phyloP scores from a whole-genome alignment of 371 early-diverging fungal genomes.

The Rhizomucor miehei region DNA sequence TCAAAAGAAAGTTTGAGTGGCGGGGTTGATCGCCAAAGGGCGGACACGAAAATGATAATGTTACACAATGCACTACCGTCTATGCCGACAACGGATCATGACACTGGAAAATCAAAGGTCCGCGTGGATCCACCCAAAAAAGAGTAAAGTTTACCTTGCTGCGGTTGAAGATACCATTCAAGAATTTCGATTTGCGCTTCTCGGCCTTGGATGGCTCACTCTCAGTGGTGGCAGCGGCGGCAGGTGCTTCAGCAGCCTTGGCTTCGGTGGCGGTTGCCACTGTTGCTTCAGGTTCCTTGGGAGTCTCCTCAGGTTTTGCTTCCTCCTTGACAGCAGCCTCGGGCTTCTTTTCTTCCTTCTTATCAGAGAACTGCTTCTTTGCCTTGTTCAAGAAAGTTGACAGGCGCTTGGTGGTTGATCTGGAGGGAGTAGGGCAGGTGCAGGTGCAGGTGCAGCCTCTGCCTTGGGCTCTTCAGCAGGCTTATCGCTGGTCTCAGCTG shows the following conservation, averaged over 20 bases:
- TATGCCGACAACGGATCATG: constrained; percentile 6
- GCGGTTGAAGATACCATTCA: constrained; percentile 19
- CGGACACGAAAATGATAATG: neutral
- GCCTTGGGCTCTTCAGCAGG: neutral
- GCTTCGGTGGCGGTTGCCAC: constrained; percentile 7
- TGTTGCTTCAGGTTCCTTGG: constrained; percentile 5
- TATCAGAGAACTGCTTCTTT: constrained; percentile 22
- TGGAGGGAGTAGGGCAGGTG: constrained; percentile 17
- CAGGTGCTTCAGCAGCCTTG: neutral
- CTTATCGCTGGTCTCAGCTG: too few species aligned
- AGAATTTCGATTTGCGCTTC: constrained; percentile 22
- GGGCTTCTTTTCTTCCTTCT: constrained; percentile 13
- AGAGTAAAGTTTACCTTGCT: constrained; percentile 17
- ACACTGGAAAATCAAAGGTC: constrained; percentile 8
- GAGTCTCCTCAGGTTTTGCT: constrained; percentile 6
- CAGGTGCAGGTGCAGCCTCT: constrained; percentile 5
- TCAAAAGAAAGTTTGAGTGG: neutral
- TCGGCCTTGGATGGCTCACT: constrained; percentile 7
- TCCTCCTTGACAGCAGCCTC: constrained; percentile 3
- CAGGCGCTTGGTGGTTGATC: constrained; percentile 27
- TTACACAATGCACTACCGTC: neutral
- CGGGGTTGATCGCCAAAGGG: too few species aligned
- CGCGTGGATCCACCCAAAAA: constrained; percentile 2
- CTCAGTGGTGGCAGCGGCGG: constrained; percentile 1
- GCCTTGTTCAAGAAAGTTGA: constrained; percentile 24